phyloP scores from a whole-genome alignment of 2,329 filamentous ascomycete species.

The Clonostachys rhizophaga region DNA sequence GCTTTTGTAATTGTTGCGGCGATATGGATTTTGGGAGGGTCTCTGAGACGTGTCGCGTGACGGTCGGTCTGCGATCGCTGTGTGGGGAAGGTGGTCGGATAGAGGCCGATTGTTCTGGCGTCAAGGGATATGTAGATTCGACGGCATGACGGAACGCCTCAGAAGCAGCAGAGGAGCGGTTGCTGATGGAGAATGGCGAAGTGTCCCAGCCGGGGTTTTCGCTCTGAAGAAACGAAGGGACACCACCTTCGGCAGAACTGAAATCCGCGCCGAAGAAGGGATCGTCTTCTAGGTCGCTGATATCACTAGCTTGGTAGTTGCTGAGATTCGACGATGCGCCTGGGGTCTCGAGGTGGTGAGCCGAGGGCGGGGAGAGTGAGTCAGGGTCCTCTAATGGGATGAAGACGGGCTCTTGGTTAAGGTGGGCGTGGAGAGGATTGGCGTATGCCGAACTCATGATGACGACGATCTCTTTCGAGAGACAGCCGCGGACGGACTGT shows the following conservation, averaged over 20 bases:
- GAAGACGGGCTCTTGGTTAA: not conserved
- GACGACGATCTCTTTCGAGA: not conserved
- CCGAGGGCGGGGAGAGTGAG: conserved; percentile 33
- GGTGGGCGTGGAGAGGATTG: conserved; percentile 3
- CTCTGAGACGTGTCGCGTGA: conserved; percentile 11
- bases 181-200: conserved; percentile 4
- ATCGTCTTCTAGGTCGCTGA: conserved; percentile 40
- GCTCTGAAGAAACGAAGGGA: conserved; percentile 39
- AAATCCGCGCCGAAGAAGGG: conserved; percentile 48
- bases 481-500: not conserved
- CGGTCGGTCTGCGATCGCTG: conserved; percentile 20
- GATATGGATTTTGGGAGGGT: conserved; percentile 28
- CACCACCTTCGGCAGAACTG: conserved; percentile 29
- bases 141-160: conserved; percentile 12
- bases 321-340: conserved; percentile 43
- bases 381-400: conserved; percentile 15
- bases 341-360: conserved; percentile 34
- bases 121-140: conserved; percentile 35
- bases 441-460: not conserved
- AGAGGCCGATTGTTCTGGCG: conserved; percentile 46
- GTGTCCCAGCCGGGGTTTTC: conserved; percentile 12
- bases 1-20: conserved; percentile 33
- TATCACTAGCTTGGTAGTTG: conserved; percentile 35
- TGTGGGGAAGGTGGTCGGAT: conserved; percentile 37
- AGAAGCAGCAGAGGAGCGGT: conserved; percentile 5